Conservation (phyloP, 768 basidiomycete genomes). For the Russula sp. region DNA sequence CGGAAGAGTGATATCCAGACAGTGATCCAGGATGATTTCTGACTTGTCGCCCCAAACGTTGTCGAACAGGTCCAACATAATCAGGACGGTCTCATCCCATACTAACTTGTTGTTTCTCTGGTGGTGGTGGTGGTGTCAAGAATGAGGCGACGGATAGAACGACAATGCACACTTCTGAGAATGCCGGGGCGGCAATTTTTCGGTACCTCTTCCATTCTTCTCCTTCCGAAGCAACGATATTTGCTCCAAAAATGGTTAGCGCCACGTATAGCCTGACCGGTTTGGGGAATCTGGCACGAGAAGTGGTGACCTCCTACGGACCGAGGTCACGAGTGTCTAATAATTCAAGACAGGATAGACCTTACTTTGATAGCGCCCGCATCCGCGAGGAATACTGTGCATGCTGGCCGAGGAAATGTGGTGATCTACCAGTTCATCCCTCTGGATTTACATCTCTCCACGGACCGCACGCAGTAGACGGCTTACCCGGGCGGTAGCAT, state of each 20-base stretch:
- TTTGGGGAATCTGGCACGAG: constrained; percentile 52
- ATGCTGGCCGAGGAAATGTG: neutral
- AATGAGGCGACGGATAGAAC: neutral
- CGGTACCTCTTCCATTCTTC: constrained; percentile 62
- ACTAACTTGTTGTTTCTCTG: constrained; percentile 36
- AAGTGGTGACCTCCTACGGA: constrained; percentile 45
- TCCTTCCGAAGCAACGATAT: constrained; percentile 60
- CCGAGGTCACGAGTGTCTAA: neutral
- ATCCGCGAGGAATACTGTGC: constrained; percentile 13
- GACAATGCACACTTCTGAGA: constrained; percentile 44
- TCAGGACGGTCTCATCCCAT: constrained; percentile 34
- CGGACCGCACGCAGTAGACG: too few relatives aligned
- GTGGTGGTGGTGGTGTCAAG: neutral
- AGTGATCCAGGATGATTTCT: constrained; percentile 40
- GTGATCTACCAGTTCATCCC: neutral
- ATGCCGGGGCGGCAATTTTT: constrained; percentile 58
- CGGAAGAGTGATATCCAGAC: constrained; percentile 47
- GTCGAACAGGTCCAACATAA: constrained; percentile 31
- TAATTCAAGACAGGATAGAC: neutral
- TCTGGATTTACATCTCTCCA: neutral
- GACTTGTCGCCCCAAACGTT: constrained; percentile 44
- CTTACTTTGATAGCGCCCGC: constrained; percentile 15
- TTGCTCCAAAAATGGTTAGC: constrained; percentile 49
- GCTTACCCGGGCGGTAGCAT: constrained; percentile 6
- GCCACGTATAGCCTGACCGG: constrained; percentile 41